Conservation (phyloP, 192 early-diverging fungal species). For the Thoreauomyces humboldtii region DNA sequence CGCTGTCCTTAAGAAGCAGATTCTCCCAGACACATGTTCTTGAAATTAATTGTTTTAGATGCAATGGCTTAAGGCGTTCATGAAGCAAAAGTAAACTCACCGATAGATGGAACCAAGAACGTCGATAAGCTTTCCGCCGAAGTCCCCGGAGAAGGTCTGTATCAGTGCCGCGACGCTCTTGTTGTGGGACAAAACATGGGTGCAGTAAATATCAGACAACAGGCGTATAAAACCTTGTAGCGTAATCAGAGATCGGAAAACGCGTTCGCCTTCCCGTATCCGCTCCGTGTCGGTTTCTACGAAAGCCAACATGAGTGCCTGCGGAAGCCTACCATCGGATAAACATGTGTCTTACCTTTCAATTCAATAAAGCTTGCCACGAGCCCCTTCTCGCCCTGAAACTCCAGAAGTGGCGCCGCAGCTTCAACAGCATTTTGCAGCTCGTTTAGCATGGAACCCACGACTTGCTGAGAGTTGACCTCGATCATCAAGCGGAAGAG, state of each 20-base stretch:
- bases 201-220: slow-evolving; percentile 68
- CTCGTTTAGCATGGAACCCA: slow-evolving; percentile 51
- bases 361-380: slow-evolving; percentile 63
- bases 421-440: slow-evolving; percentile 46
- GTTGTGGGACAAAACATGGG: slow-evolving; percentile 62
- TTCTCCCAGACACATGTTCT: slow-evolving; percentile 66
- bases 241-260: slow-evolving; percentile 56
- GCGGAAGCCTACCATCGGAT: background rate
- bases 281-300: slow-evolving; percentile 40
- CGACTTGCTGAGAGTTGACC: slow-evolving; percentile 52
- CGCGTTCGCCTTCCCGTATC: slow-evolving; percentile 43
- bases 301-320: background rate
- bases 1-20: slow-evolving; percentile 50
- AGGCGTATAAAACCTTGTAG: slow-evolving; percentile 63
- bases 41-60: slow-evolving; percentile 1
- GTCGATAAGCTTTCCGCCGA: slow-evolving; percentile 48
- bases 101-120: slow-evolving; percentile 63
- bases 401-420: slow-evolving; percentile 47
- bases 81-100: slow-evolving; percentile 22
- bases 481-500: slow-evolving; percentile 71
- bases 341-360: slow-evolving; percentile 55
- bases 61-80: background rate
- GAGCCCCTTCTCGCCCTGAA: slow-evolving; percentile 32
- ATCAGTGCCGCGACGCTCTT: slow-evolving; percentile 60
- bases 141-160: slow-evolving; percentile 56